phyloP scores from a whole-genome alignment of 345 rosid species.

The Pseudoturritis turrita region DNA sequence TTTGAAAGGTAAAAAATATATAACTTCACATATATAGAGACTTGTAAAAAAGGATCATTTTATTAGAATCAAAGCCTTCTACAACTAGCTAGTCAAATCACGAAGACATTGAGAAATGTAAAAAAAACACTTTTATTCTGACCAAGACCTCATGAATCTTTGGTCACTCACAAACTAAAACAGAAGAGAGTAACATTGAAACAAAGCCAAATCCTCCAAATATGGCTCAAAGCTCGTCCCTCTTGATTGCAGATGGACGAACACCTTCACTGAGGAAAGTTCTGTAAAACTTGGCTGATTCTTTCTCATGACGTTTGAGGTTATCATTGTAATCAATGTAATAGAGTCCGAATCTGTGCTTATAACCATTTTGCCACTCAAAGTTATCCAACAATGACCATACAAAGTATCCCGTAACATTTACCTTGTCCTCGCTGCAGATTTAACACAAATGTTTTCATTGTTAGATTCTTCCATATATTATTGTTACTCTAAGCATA shows the following conservation, averaged over 20 bases:
- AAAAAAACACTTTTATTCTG: not conserved
- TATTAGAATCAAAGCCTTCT: not conserved
- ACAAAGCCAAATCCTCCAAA: not conserved
- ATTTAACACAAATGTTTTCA: not conserved
- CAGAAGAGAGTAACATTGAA: not conserved
- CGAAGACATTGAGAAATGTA: not conserved
- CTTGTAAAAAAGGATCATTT: not conserved
- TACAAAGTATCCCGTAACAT: constrained; percentile 40
- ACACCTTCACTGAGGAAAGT: not conserved
- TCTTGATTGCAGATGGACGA: not conserved
- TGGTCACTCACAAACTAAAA: not conserved
- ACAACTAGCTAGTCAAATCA: not conserved
- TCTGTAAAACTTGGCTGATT: constrained; percentile 18
- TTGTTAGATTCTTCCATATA: no score
- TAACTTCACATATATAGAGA: not conserved
- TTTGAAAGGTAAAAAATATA: no score
- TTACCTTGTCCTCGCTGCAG: constrained; percentile 26
- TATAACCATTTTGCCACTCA: constrained; percentile 39
- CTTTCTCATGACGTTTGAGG: constrained; percentile 37
- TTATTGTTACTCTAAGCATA: no score
- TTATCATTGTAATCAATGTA: constrained; percentile 31
- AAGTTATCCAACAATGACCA: constrained; percentile 48
- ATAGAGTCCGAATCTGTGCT: constrained; percentile 34
- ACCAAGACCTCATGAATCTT: constrained; percentile 9
- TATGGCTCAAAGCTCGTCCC: constrained; percentile 2